These are phyloP conservation scores for Scedosporium dehoogii DNA, from an alignment of 2,329 filamentous ascomycete species.

Conservation along the genomic window DNA sequence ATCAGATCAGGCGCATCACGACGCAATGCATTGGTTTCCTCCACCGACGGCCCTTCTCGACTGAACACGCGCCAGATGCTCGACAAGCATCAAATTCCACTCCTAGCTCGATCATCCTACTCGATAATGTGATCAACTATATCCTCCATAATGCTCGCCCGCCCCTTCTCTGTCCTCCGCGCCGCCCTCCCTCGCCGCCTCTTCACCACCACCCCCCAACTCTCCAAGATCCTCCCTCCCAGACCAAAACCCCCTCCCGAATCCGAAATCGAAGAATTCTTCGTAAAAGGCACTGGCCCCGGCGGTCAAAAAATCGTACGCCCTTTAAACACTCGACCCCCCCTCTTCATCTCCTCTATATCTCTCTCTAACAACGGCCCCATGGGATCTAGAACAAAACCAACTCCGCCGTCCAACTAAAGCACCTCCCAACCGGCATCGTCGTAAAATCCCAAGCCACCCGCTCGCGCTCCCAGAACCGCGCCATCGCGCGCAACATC, in stretches of 20 bases:
- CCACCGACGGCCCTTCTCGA: too few species aligned
- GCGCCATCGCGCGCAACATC: conserved; percentile 70
- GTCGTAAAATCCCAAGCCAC: conserved; percentile 94
- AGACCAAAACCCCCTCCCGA: conserved; percentile 65
- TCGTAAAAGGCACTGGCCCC: conserved; percentile 84
- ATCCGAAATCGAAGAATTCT: conserved; percentile 70
- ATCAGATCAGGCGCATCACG: too few species aligned
- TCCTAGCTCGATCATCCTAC: too few species aligned
- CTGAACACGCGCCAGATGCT: too few species aligned
- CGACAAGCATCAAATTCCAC: too few species aligned
- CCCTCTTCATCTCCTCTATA: too few species aligned
- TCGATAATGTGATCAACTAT: background rate
- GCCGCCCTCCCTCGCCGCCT: conserved; percentile 8
- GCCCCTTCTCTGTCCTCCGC: background rate
- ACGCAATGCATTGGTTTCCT: too few species aligned
- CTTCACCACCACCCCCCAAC: conserved; percentile 20
- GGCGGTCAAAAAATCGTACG: conserved; percentile 88
- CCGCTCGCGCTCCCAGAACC: conserved; percentile 75
- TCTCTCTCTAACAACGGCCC: too few species aligned
- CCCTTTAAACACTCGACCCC: too few species aligned
- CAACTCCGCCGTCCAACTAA: conserved; percentile 85
- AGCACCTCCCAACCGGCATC: conserved; percentile 79
- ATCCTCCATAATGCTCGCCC: background rate
- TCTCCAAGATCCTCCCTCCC: conserved; percentile 55
- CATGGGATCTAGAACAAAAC: too few species aligned